phyloP scores from a whole-genome alignment of 495 filamentous ascomycete species.

The Hyaloscypha bicolor region DNA sequence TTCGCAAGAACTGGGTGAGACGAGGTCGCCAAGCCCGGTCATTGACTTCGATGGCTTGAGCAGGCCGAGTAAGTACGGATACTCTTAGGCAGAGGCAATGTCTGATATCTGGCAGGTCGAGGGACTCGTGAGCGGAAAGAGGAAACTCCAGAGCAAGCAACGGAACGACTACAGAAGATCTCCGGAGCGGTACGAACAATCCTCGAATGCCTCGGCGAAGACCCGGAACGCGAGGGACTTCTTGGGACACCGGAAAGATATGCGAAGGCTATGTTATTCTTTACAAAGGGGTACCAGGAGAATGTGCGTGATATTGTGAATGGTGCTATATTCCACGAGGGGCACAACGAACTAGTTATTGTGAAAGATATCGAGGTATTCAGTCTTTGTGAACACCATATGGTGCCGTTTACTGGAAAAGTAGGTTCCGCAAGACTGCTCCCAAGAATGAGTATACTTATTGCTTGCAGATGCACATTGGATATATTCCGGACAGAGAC shows the following conservation, averaged over 20 bases:
- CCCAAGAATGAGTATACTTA: conserved; percentile 21
- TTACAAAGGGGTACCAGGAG: conserved; percentile 99
- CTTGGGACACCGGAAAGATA: conserved; percentile 86
- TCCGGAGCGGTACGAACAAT: conserved; percentile 86
- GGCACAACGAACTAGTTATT: conserved; percentile 95
- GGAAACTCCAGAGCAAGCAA: conserved; percentile 72
- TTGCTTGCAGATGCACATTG: conserved; percentile 83
- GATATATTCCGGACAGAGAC: conserved; percentile 83
- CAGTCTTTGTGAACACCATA: conserved; percentile 94
- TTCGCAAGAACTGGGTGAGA: conserved; percentile 34
- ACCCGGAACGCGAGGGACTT: conserved; percentile 88
- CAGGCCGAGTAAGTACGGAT: conserved; percentile 60
- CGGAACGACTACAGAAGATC: conserved; percentile 72
- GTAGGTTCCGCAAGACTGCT: conserved; percentile 39
- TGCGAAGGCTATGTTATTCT: conserved; percentile 95
- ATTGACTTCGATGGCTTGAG: conserved; percentile 78
- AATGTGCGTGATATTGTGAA: conserved; percentile 93
- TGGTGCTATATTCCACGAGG: conserved; percentile 93
- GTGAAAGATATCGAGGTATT: conserved; percentile 98
- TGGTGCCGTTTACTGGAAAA: conserved; percentile 96
- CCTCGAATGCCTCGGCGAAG: conserved; percentile 94
- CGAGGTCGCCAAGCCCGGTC: conserved; percentile 59
- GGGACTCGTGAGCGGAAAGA: conserved; percentile 83
- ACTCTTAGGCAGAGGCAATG: not conserved
- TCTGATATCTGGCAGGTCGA: conserved; percentile 21